Base-by-base conservation (phyloP, 257 asterid species). In the Lycium ferocissimum region DNA sequence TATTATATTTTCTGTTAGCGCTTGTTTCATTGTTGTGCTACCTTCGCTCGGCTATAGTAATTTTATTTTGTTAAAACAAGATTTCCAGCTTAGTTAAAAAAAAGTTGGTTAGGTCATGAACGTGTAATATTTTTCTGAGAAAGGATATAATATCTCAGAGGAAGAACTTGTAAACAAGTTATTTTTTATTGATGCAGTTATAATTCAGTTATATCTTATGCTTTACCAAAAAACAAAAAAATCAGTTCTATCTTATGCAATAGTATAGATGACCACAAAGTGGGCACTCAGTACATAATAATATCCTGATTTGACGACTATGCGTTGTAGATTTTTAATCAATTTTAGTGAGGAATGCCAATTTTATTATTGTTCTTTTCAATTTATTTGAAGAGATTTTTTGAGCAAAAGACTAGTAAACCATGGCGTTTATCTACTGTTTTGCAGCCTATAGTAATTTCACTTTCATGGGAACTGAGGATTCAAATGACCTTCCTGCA, bases 401-500 rank as follows among this genome's bases (percentile, higher is more conserved):
- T 75, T 38, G 37, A 49, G 81, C 61, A 20, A 14, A 75, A 75
- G 81, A 49, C 81, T 63, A 47, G n/a, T 26, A 18, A 22, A 51
- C 65, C 56, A 47, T 83, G 66, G 65, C 22, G 85, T 65, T 83
- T 22, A 51, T 65, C 67, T 83, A 49, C 59, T 78, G 79, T 45
- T n/a, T 66, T 83, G 83, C 67, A 33, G 83, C 10, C 71, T 70
- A 62, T 2, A 15, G 59, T 18, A 59, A 83, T 38, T 33, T 56
- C 71, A 73, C 75, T 20, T 15, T 85, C 59, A 94, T 96, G 98
- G 96, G 91, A 78, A 86, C 89, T 35, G 95, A 88, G 90, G 94
- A 93, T 83, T 58, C 89, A 45, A 91, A 85, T 78, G 79, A 84
- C 85, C 89, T 85, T 83, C 93, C 90, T 58, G 90, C 91, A 86